phyloP scores from a whole-genome alignment of 257 asterid species.

The Solanum megistacrolobum region DNA sequence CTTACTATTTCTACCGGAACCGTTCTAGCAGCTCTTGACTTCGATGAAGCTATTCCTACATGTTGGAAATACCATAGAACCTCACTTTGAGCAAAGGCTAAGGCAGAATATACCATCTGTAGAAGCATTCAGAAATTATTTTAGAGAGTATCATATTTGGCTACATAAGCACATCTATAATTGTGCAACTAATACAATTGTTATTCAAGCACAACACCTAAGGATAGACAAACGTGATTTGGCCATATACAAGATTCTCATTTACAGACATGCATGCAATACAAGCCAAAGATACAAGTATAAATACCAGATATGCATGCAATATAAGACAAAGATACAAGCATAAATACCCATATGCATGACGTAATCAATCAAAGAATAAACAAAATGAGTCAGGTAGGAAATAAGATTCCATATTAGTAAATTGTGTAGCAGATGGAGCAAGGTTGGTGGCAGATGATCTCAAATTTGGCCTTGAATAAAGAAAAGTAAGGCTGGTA shows the following conservation, averaged over 20 bases:
- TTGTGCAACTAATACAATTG: background rate
- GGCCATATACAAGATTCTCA: background rate
- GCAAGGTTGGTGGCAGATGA: background rate
- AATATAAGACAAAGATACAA: background rate
- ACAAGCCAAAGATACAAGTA: background rate
- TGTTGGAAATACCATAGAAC: constrained; percentile 95
- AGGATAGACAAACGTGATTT: background rate
- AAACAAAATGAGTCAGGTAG: background rate
- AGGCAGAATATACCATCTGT: constrained; percentile 98
- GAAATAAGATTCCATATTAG: background rate
- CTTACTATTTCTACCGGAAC: constrained; percentile 88
- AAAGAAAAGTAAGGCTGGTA: background rate
- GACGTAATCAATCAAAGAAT: background rate
- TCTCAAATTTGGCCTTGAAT: background rate
- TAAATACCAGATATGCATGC: background rate
- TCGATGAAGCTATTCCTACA: constrained; percentile 72
- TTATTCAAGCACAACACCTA: background rate
- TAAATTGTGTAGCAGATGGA: background rate
- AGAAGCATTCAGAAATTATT: constrained; percentile 19
- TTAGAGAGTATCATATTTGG: background rate
- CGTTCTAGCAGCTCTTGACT: constrained; percentile 62
- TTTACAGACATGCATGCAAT: background rate
- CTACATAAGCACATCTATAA: background rate
- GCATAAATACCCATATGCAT: background rate
- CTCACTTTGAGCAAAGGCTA: constrained; percentile 97